Percentiles rank a stretch among this genome's conserved stretches.
Conservation (phyloP, 371 early-diverging fungal genomes). For the Syncephalastrum racemosum region DNA sequence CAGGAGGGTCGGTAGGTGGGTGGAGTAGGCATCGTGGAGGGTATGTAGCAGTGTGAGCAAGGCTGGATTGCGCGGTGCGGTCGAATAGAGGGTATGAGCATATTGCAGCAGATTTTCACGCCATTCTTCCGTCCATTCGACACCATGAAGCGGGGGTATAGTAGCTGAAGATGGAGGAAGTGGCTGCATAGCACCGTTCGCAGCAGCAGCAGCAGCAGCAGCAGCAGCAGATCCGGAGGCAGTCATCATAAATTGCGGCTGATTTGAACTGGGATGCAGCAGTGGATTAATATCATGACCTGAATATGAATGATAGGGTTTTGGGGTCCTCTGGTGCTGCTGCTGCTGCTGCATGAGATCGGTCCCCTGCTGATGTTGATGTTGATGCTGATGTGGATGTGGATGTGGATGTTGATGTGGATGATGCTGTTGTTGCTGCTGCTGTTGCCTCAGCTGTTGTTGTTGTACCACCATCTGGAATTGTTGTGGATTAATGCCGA, state of each 20-base stretch:
- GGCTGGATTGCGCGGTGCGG: conserved; percentile 55
- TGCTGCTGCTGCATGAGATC: conserved; percentile 18
- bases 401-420: conserved; percentile 22
- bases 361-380: conserved; percentile 9
- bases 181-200: conserved; percentile 4
- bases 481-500: conserved; percentile 21
- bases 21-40: conserved; percentile 61
- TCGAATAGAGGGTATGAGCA: conserved; percentile 67
- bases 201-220: conserved; percentile 32
- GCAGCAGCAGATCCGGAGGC: conserved; percentile 30
- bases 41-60: conserved; percentile 60
- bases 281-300: conserved; percentile 18
- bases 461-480: conserved; percentile 32
- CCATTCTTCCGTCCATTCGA: conserved; percentile 43
- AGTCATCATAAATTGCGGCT: conserved; percentile 16
- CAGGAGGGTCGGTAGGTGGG: conserved; percentile 80
- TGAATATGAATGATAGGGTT: conserved; percentile 19
- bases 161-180: conserved; percentile 21
- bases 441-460: conserved; percentile 26
- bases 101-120: conserved; percentile 66
- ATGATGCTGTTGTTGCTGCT: conserved; percentile 13
- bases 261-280: conserved; percentile 5
- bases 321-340: conserved; percentile 13
- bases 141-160: conserved; percentile 10
- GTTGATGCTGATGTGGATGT: conserved; percentile 14